Evolutionary conservation across 2,329 filamentous ascomycete genomes (phyloP).

Genomic region (Amphichorda felina): DNA sequence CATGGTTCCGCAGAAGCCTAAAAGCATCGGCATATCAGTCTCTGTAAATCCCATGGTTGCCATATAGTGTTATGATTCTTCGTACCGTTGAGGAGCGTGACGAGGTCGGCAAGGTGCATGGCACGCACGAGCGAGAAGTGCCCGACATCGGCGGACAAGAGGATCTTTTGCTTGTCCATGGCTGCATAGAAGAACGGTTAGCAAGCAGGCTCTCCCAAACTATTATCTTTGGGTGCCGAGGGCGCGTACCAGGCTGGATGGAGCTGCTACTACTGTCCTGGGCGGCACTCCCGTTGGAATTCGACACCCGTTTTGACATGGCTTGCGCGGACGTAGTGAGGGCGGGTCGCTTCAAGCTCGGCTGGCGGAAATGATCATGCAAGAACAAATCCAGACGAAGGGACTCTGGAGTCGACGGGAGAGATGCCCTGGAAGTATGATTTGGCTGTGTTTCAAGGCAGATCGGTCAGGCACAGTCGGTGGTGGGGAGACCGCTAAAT

Average conservation of each 20-base stretch:
- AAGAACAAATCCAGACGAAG: too few species aligned
- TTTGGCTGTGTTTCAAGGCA: too few species aligned
- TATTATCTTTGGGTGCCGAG: neutral
- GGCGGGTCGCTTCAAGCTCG: too few species aligned
- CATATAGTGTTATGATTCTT: neutral
- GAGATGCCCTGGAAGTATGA: too few species aligned
- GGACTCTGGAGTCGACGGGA: too few species aligned
- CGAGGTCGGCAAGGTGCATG: constrained; percentile 71
- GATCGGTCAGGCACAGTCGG: neutral
- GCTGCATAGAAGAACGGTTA: constrained; percentile 31
- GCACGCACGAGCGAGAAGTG: constrained; percentile 61
- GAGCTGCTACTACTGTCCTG: neutral
- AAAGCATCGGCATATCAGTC: neutral
- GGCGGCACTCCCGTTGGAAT: neutral
- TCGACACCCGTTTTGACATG: constrained; percentile 3
- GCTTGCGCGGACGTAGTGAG: too few species aligned
- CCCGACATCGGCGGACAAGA: constrained; percentile 56
- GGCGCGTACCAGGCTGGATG: neutral
- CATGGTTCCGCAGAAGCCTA: constrained; percentile 79
- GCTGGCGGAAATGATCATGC: too few species aligned
- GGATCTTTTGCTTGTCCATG: constrained; percentile 64
- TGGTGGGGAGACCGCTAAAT: constrained; percentile 1
- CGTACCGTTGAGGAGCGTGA: constrained; percentile 70
- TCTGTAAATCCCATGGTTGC: too few species aligned
- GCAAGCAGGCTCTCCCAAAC: too few species aligned